These are phyloP conservation scores for Teratosphaeria epicoccoides DNA, from an alignment of 2,329 filamentous ascomycete species.

Conservation along the genomic window DNA sequence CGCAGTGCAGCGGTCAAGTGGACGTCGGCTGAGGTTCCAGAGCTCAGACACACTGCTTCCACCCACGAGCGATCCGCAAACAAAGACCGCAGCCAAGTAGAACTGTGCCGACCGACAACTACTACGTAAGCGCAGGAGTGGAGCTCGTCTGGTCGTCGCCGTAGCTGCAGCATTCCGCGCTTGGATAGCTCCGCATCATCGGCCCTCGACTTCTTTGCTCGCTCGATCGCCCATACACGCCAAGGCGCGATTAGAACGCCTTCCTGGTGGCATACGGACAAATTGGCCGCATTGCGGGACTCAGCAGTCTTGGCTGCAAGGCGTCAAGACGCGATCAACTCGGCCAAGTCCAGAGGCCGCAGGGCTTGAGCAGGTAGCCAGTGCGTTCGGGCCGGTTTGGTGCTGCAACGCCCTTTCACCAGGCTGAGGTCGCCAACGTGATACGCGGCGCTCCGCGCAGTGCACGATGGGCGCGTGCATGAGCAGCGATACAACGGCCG, in stretches of 20 bases:
- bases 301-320: neutral
- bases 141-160: neutral
- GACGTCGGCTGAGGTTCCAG: neutral
- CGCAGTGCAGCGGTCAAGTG: neutral
- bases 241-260: too few species aligned
- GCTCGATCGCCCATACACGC: too few species aligned
- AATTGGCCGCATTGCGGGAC: neutral
- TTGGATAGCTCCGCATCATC: neutral
- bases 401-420: constrained; percentile 3
- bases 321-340: neutral
- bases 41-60: neutral
- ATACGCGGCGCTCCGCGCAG: constrained; percentile 10
- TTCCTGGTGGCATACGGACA: too few species aligned
- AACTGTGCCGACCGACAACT: neutral
- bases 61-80: neutral
- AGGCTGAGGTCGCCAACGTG: constrained; percentile 19
- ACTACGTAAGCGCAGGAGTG: neutral
- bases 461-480: constrained; percentile 78
- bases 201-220: neutral
- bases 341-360: neutral
- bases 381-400: neutral
- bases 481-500: constrained; percentile 77
- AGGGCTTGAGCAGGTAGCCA: neutral
- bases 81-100: neutral
- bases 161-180: neutral